Conservation (phyloP, 176 grass and related monocot species). For the Rhynchospora breviuscula region DNA sequence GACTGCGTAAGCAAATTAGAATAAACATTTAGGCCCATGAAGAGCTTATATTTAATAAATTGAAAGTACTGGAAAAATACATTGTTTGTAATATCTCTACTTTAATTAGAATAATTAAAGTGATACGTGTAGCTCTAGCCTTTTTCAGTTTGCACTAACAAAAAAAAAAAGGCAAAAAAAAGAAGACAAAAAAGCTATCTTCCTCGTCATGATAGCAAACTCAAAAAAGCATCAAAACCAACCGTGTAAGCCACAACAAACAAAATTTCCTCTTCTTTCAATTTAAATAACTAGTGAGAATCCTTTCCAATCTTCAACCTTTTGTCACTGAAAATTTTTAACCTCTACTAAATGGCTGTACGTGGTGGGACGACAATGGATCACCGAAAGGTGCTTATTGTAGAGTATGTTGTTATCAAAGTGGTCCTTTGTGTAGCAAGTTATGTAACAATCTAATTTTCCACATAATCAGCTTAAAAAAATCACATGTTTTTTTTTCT, state of each 20-base stretch:
- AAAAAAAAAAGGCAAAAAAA: background rate
- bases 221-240: conserved; percentile 18
- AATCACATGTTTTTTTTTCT: background rate
- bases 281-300: conserved; percentile 1
- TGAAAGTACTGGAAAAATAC: background rate
- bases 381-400: conserved; percentile 9
- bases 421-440: background rate
- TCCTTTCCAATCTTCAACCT: conserved; percentile 17
- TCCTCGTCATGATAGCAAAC: conserved; percentile 12
- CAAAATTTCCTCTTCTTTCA: background rate
- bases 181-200: conserved; percentile 6
- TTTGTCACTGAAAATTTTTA: background rate
- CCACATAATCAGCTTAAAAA: background rate
- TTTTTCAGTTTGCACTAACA: conserved; percentile 8
- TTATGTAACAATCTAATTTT: background rate
- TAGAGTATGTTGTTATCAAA: background rate
- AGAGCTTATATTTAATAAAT: background rate
- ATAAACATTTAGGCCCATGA: background rate
- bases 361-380: background rate
- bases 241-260: conserved; percentile 20
- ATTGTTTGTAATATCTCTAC: background rate
- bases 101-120: background rate
- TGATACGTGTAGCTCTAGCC: background rate
- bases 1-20: background rate
- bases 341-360: background rate